phyloP scores from a whole-genome alignment of 805 yeast genomes.

The Limtongozyma cylindracea region DNA sequence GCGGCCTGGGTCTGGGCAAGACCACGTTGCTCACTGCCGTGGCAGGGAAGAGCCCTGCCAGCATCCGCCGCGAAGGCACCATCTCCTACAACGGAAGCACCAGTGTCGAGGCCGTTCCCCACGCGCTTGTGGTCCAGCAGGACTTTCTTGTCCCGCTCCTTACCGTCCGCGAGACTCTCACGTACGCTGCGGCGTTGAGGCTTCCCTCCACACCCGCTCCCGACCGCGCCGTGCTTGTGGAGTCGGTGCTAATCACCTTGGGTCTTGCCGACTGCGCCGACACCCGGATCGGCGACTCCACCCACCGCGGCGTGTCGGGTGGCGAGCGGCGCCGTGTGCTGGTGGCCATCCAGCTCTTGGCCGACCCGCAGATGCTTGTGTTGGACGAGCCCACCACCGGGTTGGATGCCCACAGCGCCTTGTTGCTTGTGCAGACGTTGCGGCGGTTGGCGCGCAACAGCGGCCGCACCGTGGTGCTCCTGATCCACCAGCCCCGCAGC shows the following conservation, averaged over 20 bases:
- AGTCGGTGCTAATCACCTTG: conserved; percentile 32
- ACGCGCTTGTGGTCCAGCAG: conserved; percentile 53
- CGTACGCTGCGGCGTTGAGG: conserved; percentile 47
- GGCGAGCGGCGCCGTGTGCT: conserved; percentile 66
- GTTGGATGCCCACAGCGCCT: conserved; percentile 56
- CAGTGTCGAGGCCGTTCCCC: conserved; percentile 3
- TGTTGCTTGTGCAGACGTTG: conserved; percentile 31
- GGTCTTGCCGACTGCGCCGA: conserved; percentile 41
- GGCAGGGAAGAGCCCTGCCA: conserved; percentile 12
- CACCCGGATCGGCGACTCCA: conserved; percentile 25
- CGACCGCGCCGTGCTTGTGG: conserved; percentile 24
- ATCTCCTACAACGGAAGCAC: conserved; percentile 7
- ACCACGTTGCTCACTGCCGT: conserved; percentile 52
- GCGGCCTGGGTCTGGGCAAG: conserved; percentile 77
- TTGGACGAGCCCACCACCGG: conserved; percentile 84
- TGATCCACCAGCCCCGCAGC: conserved; percentile 68
- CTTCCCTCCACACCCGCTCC: conserved; percentile 14
- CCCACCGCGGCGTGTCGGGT: conserved; percentile 44
- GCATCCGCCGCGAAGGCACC: conserved; percentile 14
- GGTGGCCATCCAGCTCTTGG: conserved; percentile 51
- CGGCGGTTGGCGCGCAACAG: conserved; percentile 19
- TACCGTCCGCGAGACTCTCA: conserved; percentile 45
- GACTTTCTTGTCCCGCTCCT: conserved; percentile 49
- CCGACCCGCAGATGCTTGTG: conserved; percentile 53
- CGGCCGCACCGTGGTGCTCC: conserved; percentile 50